Evolutionary conservation across 768 basidiomycete genomes (phyloP), one percentile per base, ranked within the genome.

Genomic region (Suillus alpinus): DNA sequence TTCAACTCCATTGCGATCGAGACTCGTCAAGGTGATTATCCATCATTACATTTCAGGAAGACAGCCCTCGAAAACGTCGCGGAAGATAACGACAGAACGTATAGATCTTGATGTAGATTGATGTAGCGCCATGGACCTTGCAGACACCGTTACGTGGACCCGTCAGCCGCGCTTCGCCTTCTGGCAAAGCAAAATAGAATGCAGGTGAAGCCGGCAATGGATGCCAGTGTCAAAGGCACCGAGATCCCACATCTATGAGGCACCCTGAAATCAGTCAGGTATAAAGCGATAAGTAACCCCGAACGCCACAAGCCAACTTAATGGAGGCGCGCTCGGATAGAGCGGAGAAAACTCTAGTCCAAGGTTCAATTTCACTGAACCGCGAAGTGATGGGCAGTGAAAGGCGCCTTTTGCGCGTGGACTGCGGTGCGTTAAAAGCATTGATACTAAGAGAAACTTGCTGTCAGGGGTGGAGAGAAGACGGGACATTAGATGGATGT

Each of bases 351-450:
- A 32, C 49, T n/a, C 31, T 32, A 6, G 18, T 32, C 18, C 49
- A 50, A 50, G 49, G 49, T 50, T 50, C 49, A 50, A 50, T 32
- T 31, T 50, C 3, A 12, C 18, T 31, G 18, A n/a, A 50, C 49
- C 10, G 18, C 18, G 31, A 50, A 32, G 29, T 18, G 16, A 49
- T 18, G 26, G 16, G 29, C 16, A 4, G 18, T n/a, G 31, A 8
- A 12, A 50, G 10, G n/a, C 49, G 18, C 31, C 29, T 50, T 31
- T 12, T 32, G 49, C 18, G 49, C 49, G 49, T 50, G 49, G 49
- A 50, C 49, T 50, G 49, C 32, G 49, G 49, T 50, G 49, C 31
- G 49, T 50, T 50, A 31, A 50, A 50, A 10, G 49, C 49, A 32
- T 50, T 50, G 16, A 31, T 31, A 31, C 26, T 29, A 18, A n/a